These are phyloP conservation scores for Lentinus tigrinus DNA, from an alignment of 768 basidiomycete genomes.

Conservation along the genomic window DNA sequence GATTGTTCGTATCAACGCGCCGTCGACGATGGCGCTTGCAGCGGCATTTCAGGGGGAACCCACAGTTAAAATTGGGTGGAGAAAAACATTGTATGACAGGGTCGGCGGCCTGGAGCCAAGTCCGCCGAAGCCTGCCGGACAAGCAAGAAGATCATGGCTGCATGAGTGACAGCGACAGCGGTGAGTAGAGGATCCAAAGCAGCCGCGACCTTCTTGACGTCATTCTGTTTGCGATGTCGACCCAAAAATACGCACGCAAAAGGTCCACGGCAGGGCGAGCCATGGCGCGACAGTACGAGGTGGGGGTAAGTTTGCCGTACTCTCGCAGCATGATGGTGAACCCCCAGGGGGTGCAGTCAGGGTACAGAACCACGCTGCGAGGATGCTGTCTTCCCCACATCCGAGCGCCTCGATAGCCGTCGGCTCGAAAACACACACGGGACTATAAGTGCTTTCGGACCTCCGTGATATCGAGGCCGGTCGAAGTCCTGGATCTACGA, in stretches of 20 bases:
- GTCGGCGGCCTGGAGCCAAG: not conserved
- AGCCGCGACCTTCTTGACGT: conserved; percentile 1
- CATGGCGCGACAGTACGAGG: not conserved
- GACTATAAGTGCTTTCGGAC: not conserved
- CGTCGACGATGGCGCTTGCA: not conserved
- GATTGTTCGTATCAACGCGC: not conserved
- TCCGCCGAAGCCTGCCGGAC: not conserved
- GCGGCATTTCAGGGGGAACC: not conserved
- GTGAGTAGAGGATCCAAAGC: not conserved
- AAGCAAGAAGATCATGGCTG: not conserved
- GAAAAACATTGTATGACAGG: not conserved
- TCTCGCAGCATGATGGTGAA: not conserved
- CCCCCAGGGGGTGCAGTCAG: not conserved
- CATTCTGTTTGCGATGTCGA: not conserved
- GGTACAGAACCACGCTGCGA: not conserved
- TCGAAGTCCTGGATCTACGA: not conserved
- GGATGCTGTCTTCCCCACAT: not conserved
- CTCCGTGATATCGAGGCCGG: not conserved
- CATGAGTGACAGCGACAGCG: conserved; percentile 6
- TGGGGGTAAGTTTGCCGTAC: not conserved
- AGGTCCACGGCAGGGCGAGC: not conserved
- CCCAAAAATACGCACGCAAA: not conserved
- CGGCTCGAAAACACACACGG: not conserved
- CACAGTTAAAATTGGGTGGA: not conserved
- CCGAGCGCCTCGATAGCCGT: not conserved